These are phyloP conservation scores for Heracleum sosnowskyi DNA, from an alignment of 129 eudicot species.

Conservation along the genomic window DNA sequence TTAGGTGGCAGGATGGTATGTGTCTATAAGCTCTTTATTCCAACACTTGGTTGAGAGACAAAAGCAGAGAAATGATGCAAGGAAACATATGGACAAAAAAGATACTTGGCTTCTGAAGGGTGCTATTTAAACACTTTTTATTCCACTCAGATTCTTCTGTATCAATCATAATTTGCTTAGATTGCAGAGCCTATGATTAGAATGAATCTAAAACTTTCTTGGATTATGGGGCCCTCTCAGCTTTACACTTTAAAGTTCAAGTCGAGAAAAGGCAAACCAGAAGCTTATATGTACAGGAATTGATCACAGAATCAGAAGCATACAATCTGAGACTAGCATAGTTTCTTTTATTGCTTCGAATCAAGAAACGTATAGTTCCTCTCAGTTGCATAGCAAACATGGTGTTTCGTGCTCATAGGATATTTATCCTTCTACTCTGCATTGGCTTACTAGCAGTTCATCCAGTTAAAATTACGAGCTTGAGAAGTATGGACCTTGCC, in stretches of 20 bases:
- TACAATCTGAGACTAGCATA: constrained; percentile 23
- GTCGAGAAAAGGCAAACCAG: constrained; percentile 23
- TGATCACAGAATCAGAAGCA: constrained; percentile 24
- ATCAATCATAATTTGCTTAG: constrained; percentile 64
- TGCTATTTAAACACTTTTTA: constrained; percentile 55
- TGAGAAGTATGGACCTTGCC: constrained; percentile 6
- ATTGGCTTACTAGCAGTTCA: background rate
- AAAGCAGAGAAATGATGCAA: constrained; percentile 36
- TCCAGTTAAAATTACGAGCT: background rate
- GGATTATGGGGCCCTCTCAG: constrained; percentile 53
- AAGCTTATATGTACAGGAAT: constrained; percentile 27
- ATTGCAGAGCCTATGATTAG: constrained; percentile 57
- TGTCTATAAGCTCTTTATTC: constrained; percentile 40
- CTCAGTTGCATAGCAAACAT: background rate
- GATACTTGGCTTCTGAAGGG: constrained; percentile 86
- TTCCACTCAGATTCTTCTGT: constrained; percentile 58
- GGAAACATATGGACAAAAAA: constrained; percentile 48
- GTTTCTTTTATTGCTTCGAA: constrained; percentile 22
- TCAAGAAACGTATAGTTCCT: background rate
- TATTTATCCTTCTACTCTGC: background rate
- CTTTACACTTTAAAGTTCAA: constrained; percentile 56
- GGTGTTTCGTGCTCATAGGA: background rate
- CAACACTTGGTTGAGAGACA: constrained; percentile 19
- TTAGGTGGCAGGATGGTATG: constrained; percentile 28
- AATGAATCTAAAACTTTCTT: constrained; percentile 56